phyloP scores from a whole-genome alignment of 352 stramenopile genomes.

The Globisporangium solare region DNA sequence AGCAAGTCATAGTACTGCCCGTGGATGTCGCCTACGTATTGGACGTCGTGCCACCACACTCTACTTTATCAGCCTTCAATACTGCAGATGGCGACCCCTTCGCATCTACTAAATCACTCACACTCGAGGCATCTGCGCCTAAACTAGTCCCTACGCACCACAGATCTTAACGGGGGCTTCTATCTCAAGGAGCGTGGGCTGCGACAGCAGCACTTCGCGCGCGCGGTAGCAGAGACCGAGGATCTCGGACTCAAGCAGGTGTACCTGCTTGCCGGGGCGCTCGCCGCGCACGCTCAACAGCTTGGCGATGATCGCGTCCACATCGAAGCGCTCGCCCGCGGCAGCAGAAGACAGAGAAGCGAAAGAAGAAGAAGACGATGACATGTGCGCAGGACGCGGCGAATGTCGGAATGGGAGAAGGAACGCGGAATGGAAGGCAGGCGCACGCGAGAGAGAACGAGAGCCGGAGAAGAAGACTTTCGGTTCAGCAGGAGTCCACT shows the following conservation, averaged over 20 bases:
- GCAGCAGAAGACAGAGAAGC: constrained; percentile 24
- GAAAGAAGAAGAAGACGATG: too few relatives aligned
- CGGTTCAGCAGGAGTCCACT: too few relatives aligned
- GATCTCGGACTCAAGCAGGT: constrained; percentile 95
- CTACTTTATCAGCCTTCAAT: too few relatives aligned
- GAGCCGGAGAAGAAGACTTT: too few relatives aligned
- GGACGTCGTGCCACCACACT: too few relatives aligned
- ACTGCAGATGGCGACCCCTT: too few relatives aligned
- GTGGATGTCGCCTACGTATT: constrained; percentile 86
- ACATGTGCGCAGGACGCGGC: too few relatives aligned
- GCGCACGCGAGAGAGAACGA: too few relatives aligned
- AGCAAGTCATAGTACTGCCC: constrained; percentile 98
- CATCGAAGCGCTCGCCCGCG: constrained; percentile 71
- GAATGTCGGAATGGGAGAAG: too few relatives aligned
- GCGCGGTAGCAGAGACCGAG: constrained; percentile 93
- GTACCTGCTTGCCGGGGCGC: constrained; percentile 85
- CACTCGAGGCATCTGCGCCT: too few relatives aligned
- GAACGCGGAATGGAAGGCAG: too few relatives aligned
- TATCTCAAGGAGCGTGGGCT: constrained; percentile 98
- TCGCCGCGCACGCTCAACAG: constrained; percentile 82
- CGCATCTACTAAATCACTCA: too few relatives aligned
- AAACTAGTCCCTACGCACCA: constrained; percentile 26
- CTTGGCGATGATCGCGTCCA: constrained; percentile 88
- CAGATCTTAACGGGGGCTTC: constrained; percentile 98
- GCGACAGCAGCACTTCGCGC: constrained; percentile 96